phyloP scores from a whole-genome alignment of 2,329 filamentous ascomycete genomes.

The Hypomyces rosellus region DNA sequence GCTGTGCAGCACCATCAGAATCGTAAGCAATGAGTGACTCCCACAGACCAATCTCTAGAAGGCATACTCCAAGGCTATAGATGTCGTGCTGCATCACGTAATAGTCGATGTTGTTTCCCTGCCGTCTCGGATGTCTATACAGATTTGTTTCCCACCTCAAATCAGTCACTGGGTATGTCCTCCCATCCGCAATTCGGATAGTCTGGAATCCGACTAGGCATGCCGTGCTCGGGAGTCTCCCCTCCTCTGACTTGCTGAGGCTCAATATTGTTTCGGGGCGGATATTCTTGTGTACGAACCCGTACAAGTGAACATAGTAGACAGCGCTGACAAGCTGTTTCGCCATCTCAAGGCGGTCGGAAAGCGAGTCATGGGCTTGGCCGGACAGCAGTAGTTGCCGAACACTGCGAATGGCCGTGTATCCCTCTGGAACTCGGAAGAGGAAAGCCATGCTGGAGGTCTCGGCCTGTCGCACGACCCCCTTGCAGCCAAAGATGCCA shows the following conservation, averaged over 20 bases:
- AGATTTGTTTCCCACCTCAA: conserved; percentile 26
- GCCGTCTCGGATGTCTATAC: conserved; percentile 43
- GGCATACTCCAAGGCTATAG: conserved; percentile 38
- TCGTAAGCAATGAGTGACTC: conserved; percentile 27
- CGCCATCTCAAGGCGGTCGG: conserved; percentile 29
- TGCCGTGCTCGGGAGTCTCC: not conserved
- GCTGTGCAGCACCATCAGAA: not conserved
- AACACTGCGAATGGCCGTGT: not conserved
- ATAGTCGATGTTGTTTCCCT: conserved; percentile 32
- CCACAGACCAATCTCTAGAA: conserved; percentile 38
- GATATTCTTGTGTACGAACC: conserved; percentile 42
- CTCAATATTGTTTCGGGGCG: conserved; percentile 35
- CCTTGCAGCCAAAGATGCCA: conserved; percentile 2
- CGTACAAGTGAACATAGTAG: conserved; percentile 28
- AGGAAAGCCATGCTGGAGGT: not conserved
- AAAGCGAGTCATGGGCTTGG: conserved; percentile 8
- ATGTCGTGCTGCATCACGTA: conserved; percentile 43
- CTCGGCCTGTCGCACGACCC: not conserved
- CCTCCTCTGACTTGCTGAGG: conserved; percentile 15
- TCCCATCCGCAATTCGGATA: conserved; percentile 11
- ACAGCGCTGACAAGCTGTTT: conserved; percentile 27
- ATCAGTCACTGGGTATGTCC: conserved; percentile 4
- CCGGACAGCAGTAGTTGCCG: conserved; percentile 1
- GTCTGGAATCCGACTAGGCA: conserved; percentile 13
- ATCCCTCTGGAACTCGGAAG: not conserved